phyloP scores from a whole-genome alignment of 805 yeast species.

The Wickerhamiella australiensis region DNA sequence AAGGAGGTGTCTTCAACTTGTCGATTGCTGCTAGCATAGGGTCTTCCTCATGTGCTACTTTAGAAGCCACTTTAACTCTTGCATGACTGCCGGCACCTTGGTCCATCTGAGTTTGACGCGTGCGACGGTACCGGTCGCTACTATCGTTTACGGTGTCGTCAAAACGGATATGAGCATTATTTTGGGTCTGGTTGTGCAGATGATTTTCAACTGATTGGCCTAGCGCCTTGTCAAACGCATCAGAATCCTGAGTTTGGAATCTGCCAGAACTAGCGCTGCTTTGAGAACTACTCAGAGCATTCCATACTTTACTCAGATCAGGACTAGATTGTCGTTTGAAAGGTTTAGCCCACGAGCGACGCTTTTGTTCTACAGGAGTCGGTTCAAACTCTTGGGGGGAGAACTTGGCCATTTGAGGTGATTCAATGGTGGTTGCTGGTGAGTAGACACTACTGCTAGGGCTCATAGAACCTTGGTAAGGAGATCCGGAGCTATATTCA shows the following conservation, averaged over 20 bases:
- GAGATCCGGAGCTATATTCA: slow-evolving; percentile 16
- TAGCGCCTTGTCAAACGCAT: neutral
- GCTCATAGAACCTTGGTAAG: slow-evolving; percentile 18
- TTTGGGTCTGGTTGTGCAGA: neutral
- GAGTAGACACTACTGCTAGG: slow-evolving; percentile 23
- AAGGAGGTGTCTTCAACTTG: slow-evolving; percentile 29
- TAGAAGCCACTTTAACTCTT: slow-evolving; percentile 8
- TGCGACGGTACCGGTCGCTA: slow-evolving; percentile 1
- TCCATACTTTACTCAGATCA: slow-evolving; percentile 25
- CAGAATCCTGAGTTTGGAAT: neutral
- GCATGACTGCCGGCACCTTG: neutral
- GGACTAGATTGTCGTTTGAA: slow-evolving; percentile 31
- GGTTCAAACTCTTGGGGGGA: slow-evolving; percentile 5
- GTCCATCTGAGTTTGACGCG: neutral
- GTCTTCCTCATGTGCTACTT: slow-evolving; percentile 27
- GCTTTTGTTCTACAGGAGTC: slow-evolving; percentile 15
- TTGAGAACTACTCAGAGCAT: slow-evolving; percentile 7
- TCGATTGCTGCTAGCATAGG: slow-evolving; percentile 46
- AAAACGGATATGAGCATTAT: neutral
- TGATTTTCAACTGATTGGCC: neutral
- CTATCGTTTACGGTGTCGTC: neutral
- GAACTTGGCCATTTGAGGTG: slow-evolving; percentile 7
- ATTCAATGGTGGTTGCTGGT: slow-evolving; percentile 15
- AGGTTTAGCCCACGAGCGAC: slow-evolving; percentile 35
- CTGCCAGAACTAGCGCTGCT: slow-evolving; percentile 1